Evolutionary conservation across 108 stramenopile species (phyloP).

Genomic region (Cyclotella baltica): DNA sequence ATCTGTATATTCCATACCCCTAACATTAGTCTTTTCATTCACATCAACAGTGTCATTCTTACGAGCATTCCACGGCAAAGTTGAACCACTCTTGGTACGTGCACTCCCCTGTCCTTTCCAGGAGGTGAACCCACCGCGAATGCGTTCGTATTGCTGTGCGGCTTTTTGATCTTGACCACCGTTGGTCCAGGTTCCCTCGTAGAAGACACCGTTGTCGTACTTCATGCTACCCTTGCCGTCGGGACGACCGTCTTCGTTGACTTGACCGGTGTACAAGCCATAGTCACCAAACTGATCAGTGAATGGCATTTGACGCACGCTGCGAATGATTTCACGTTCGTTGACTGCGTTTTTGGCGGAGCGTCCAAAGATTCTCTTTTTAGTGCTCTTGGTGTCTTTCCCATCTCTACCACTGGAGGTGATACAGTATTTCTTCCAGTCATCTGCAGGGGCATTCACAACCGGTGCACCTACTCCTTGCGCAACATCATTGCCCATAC

Average conservation of each 20-base stretch:
- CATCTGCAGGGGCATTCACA: not conserved
- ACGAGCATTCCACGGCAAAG: slow-evolving; percentile 25
- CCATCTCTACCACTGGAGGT: slow-evolving; percentile 2
- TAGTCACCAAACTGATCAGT: slow-evolving; percentile 35
- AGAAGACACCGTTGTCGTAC: slow-evolving; percentile 26
- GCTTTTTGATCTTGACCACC: slow-evolving; percentile 22
- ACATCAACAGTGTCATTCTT: slow-evolving; percentile 13
- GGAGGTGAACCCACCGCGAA: slow-evolving; percentile 20
- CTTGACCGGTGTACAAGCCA: slow-evolving; percentile 30
- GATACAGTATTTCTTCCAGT: slow-evolving; percentile 13
- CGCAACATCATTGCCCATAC: not conserved
- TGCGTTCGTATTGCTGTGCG: slow-evolving; percentile 14
- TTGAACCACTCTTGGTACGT: slow-evolving; percentile 10
- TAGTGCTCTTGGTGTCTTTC: not conserved
- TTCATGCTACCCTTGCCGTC: slow-evolving; percentile 27
- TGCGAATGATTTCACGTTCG: slow-evolving; percentile 16
- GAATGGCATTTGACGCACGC: slow-evolving; percentile 37
- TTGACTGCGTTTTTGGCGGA: slow-evolving; percentile 1
- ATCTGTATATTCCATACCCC: slow-evolving; percentile 33
- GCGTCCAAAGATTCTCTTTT: slow-evolving; percentile 10
- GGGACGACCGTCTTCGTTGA: slow-evolving; percentile 20
- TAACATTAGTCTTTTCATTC: slow-evolving; percentile 10
- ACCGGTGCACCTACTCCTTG: not conserved
- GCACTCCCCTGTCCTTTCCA: slow-evolving; percentile 18
- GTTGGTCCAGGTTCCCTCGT: slow-evolving; percentile 22